Conservation (phyloP, 1,139 yeast species). For the Geotrichum europaeum region DNA sequence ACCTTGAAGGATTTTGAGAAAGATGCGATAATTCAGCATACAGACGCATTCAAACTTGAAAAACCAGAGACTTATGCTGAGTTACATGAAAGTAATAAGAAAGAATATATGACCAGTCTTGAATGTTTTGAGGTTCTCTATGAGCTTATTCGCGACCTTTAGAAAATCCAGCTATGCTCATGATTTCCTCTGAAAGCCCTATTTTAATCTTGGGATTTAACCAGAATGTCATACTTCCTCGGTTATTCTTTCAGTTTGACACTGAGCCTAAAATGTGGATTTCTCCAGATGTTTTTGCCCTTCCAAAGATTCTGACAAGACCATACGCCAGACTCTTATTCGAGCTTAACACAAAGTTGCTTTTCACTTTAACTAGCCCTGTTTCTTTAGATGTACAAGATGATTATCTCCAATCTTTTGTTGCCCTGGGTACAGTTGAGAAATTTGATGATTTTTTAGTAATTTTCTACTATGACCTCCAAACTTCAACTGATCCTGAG, state of each 20-base stretch:
- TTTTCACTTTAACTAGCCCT: background rate
- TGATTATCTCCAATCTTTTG: background rate
- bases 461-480: background rate
- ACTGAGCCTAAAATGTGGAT: conserved; percentile 43
- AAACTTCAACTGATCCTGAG: background rate
- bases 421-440: background rate
- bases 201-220: conserved; percentile 37
- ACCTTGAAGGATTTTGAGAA: conserved; percentile 24
- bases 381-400: background rate
- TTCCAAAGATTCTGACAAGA: background rate
- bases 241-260: conserved; percentile 40
- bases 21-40: conserved; percentile 24
- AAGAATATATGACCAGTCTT: conserved; percentile 23
- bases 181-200: conserved; percentile 26
- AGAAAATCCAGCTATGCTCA: conserved; percentile 22
- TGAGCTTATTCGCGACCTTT: conserved; percentile 29
- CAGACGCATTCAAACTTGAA: conserved; percentile 20
- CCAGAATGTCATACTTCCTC: conserved; percentile 42
- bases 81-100: background rate
- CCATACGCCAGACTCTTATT: conserved; percentile 2
- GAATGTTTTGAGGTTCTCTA: conserved; percentile 27
- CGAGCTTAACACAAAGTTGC: conserved; percentile 5
- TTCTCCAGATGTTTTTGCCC: conserved; percentile 53
- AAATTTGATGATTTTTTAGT: background rate
- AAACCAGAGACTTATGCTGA: conserved; percentile 21